Conservation (phyloP, 768 basidiomycete species). For the Chiua virens region DNA sequence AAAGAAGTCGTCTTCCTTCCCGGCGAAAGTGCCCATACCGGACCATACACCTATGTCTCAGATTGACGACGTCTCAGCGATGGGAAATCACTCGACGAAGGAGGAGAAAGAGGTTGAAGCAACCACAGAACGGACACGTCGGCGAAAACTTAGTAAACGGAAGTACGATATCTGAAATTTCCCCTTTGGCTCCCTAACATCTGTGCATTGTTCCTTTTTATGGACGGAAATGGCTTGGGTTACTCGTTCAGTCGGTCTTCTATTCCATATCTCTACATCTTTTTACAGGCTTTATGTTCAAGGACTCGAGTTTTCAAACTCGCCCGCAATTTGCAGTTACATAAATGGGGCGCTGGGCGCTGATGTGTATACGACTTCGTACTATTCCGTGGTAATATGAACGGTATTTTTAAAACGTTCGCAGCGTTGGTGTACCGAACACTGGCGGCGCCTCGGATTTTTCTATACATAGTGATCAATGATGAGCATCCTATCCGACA, state of each 20-base stretch:
- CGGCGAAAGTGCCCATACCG: conserved; percentile 28
- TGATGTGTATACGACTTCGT: conserved; percentile 2
- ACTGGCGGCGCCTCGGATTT: too few species aligned
- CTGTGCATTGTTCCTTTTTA: conserved; percentile 5
- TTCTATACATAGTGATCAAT: too few species aligned
- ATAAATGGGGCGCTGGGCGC: conserved; percentile 16
- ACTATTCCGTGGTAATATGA: conserved; percentile 3
- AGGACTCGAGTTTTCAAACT: conserved; percentile 6
- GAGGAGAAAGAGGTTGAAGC: conserved; percentile 15
- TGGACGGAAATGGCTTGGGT: conserved; percentile 21
- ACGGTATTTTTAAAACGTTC: not conserved
- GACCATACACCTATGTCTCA: conserved; percentile 17
- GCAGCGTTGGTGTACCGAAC: conserved; percentile 2
- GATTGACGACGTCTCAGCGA: conserved; percentile 6
- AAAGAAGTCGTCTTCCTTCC: conserved; percentile 25
- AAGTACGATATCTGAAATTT: conserved; percentile 26
- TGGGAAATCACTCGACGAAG: conserved; percentile 8
- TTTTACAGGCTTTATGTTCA: conserved; percentile 4
- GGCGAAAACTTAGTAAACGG: conserved; percentile 36
- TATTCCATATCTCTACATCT: conserved; percentile 11
- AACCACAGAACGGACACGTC: conserved; percentile 25
- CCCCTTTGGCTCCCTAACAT: conserved; percentile 9
- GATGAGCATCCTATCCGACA: too few species aligned
- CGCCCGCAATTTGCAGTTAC: conserved; percentile 10
- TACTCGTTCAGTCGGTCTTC: conserved; percentile 21